Percentiles rank a stretch among this genome's conserved stretches.
Evolutionary conservation across 1,139 yeast genomes (phyloP).

Genomic region (Taphrina deformans): DNA sequence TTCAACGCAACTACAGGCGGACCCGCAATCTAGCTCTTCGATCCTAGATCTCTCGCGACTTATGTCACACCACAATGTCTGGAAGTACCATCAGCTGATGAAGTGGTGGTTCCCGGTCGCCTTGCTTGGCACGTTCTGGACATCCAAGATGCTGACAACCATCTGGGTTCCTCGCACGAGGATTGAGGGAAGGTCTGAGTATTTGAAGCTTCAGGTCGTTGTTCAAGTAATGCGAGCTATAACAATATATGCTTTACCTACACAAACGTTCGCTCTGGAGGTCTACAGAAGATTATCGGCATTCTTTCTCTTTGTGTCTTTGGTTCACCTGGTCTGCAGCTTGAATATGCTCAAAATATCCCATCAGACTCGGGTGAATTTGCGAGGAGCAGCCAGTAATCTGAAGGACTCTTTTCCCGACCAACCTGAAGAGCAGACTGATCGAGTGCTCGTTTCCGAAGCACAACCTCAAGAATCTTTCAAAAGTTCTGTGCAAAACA

Average conservation of each 20-base stretch:
- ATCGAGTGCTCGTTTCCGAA: background rate
- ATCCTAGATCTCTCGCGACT: background rate
- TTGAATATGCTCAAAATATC: background rate
- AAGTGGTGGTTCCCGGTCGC: slow-evolving; percentile 13
- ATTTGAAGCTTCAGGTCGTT: background rate
- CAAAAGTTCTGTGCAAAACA: background rate
- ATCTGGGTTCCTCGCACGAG: background rate
- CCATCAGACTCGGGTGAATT: background rate
- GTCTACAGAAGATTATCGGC: background rate
- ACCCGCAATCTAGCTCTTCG: background rate
- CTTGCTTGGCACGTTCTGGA: slow-evolving; percentile 22
- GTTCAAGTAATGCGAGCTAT: background rate
- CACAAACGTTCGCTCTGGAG: background rate
- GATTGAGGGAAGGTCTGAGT: slow-evolving; percentile 15
- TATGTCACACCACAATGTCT: background rate
- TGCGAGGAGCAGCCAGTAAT: background rate
- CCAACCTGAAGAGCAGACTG: background rate
- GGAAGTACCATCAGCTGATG: background rate
- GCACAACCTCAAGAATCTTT: background rate
- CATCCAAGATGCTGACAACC: background rate
- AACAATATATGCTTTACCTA: background rate
- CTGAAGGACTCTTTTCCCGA: background rate
- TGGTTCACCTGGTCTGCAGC: slow-evolving; percentile 1
- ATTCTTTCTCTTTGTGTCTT: background rate
- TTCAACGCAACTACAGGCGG: background rate